phyloP scores from a whole-genome alignment of 768 basidiomycete genomes.

The Mycena maculata region DNA sequence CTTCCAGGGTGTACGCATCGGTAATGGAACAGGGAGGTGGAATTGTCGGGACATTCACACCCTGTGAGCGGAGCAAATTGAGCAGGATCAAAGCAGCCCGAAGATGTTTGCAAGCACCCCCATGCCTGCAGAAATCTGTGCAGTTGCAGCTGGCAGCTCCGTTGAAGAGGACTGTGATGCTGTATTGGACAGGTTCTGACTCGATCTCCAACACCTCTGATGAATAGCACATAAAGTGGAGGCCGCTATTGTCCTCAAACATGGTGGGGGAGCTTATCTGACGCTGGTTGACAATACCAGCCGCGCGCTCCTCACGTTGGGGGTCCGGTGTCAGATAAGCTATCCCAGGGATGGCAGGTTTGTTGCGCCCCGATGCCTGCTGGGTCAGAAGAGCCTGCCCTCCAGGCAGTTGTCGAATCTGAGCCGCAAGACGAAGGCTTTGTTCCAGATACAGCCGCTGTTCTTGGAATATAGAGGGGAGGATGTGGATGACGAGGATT shows the following conservation, averaged over 20 bases:
- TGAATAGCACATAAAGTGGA: constrained; percentile 16
- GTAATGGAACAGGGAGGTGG: background rate
- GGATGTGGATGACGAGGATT: constrained; percentile 27
- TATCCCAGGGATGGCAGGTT: background rate
- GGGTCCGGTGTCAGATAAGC: constrained; percentile 7
- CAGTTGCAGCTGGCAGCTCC: constrained; percentile 26
- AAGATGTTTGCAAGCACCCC: constrained; percentile 38
- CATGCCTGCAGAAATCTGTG: constrained; percentile 24
- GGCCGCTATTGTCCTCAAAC: background rate
- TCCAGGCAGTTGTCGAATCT: background rate
- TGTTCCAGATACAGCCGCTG: constrained; percentile 2
- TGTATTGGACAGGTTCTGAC: background rate
- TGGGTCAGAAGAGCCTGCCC: background rate
- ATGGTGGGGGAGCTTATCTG: background rate
- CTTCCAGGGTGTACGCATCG: background rate
- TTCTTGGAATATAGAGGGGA: constrained; percentile 35
- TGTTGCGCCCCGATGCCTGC: background rate
- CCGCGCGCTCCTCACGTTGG: background rate
- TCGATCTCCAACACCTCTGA: constrained; percentile 5
- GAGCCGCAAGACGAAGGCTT: constrained; percentile 1
- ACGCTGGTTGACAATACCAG: background rate
- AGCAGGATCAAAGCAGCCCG: constrained; percentile 1
- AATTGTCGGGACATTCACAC: background rate
- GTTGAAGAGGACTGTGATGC: background rate
- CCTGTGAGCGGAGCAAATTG: too few species aligned